These are phyloP conservation scores for Termitomyces sp. DNA, from an alignment of 768 basidiomycete genomes.

Conservation along the genomic window DNA sequence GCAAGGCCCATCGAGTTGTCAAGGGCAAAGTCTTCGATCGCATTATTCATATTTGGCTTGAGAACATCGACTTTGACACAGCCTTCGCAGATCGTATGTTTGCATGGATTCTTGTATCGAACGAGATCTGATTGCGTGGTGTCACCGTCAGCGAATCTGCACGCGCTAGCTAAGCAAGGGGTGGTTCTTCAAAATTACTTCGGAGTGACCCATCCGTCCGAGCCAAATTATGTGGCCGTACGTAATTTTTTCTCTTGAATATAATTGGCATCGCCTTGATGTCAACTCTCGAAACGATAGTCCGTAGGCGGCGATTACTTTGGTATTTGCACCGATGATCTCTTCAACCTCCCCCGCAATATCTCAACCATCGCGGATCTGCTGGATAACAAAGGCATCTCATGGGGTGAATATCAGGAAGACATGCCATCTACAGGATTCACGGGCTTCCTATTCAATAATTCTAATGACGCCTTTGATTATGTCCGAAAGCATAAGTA, in stretches of 20 bases:
- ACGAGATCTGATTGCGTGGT: background rate
- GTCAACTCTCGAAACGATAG: background rate
- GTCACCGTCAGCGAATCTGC: constrained; percentile 22
- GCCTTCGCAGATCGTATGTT: constrained; percentile 24
- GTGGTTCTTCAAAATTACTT: constrained; percentile 45
- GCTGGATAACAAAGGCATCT: constrained; percentile 51
- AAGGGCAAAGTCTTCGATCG: constrained; percentile 29
- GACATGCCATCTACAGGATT: constrained; percentile 52
- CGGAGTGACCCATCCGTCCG: constrained; percentile 53
- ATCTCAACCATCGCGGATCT: constrained; percentile 59
- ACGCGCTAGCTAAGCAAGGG: constrained; percentile 44
- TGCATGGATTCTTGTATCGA: background rate
- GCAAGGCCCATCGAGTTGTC: background rate
- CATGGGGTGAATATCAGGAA: constrained; percentile 64
- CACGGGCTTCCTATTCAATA: constrained; percentile 32
- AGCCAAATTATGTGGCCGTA: constrained; percentile 56
- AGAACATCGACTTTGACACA: constrained; percentile 52
- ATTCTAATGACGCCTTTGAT: constrained; percentile 23
- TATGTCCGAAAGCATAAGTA: constrained; percentile 32
- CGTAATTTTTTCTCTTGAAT: constrained; percentile 8
- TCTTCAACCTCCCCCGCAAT: constrained; percentile 38
- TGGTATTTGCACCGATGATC: constrained; percentile 39
- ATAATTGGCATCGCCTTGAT: constrained; percentile 14
- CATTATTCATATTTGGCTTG: constrained; percentile 49
- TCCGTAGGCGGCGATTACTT: constrained; percentile 24